Evolutionary conservation across 2,329 filamentous ascomycete species (phyloP), one percentile per base, ranked within the genome.

Genomic region (Hypomyces perniciosus): DNA sequence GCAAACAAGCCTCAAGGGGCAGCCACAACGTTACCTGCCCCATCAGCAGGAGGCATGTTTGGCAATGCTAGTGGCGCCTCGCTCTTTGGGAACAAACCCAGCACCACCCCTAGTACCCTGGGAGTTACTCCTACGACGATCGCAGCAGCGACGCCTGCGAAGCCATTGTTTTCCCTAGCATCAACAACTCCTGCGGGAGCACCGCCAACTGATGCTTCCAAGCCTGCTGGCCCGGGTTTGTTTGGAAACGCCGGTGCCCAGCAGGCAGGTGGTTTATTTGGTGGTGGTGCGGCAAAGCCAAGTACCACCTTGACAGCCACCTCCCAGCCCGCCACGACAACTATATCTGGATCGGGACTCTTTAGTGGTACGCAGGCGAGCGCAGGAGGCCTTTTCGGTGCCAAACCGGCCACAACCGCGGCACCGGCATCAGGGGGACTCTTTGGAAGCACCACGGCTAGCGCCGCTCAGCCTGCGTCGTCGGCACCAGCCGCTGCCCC

Each of bases 101-200:
- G 39, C 13, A 42, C 54, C 5, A 42, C 56, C 7, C 34, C 51
- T 34, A 37, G 30, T 30, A 13, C 50, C 13, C 42, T 45, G 28
- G 26, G 44, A 4, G 27, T 44, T 27, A 48, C 53, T 5, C 29
- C 57, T 20, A 48, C 61, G 8, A 46, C 59, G 28, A 50, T 59
- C 12, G 45, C 57, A 8, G 57, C 71, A 26, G 62, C 68, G 20
- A 69, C 71, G 45, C 64, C 68, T 27, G 66, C 68, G n/a, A 80
- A 79, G 62, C 72, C 76, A 12, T 53, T 69, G 48, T 73, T 79
- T 50, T 57, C 64, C n/a, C 59, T 78, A 33, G 67, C 70, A 48
- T 80, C 78, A 13, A 80, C 77, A 2, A 80, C 78, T 34, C 77
- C 78, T 12, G 77, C 78, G 26, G 78, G 78, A 34, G 72, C 74